Percentiles rank a stretch among this genome's conserved stretches.
These are phyloP conservation scores for Trifolium dubium DNA, from an alignment of 306 rosid species.

Conservation along the genomic window DNA sequence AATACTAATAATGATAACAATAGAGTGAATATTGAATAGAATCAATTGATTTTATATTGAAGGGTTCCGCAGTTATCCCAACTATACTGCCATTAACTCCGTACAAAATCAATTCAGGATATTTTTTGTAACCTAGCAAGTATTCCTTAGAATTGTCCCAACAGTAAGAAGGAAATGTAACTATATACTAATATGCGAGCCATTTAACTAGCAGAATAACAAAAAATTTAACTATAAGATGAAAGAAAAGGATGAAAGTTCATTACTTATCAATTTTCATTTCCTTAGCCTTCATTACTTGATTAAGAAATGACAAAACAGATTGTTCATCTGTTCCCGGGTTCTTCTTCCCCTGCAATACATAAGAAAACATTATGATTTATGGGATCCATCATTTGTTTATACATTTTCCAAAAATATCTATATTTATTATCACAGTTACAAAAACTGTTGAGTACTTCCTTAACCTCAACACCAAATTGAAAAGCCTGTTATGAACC, in stretches of 20 bases:
- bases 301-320: slow-evolving; percentile 68
- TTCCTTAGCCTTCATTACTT: slow-evolving; percentile 80
- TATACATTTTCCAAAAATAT: not conserved
- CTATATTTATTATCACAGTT: slow-evolving; percentile 13
- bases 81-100: slow-evolving; percentile 11
- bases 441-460: not conserved
- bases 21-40: slow-evolving; percentile 12
- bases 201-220: slow-evolving; percentile 23
- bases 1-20: slow-evolving; percentile 1
- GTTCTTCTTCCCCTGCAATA: slow-evolving; percentile 88
- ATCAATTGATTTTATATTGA: slow-evolving; percentile 25
- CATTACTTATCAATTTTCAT: slow-evolving; percentile 92
- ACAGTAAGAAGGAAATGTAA: slow-evolving; percentile 29
- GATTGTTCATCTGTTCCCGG: slow-evolving; percentile 79
- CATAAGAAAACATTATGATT: slow-evolving; percentile 39
- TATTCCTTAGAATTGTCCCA: slow-evolving; percentile 12
- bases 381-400: not conserved
- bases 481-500: slow-evolving; percentile 13
- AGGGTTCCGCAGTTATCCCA: not conserved
- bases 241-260: slow-evolving; percentile 34
- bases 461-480: slow-evolving; percentile 14
- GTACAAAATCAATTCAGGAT: slow-evolving; percentile 25
- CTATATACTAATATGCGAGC: slow-evolving; percentile 3
- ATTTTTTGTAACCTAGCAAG: not conserved
- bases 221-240: slow-evolving; percentile 22